Evolutionary conservation across 768 basidiomycete genomes (phyloP), one percentile per base, ranked within the genome.

Genomic region (Tricholoma flavovirens): DNA sequence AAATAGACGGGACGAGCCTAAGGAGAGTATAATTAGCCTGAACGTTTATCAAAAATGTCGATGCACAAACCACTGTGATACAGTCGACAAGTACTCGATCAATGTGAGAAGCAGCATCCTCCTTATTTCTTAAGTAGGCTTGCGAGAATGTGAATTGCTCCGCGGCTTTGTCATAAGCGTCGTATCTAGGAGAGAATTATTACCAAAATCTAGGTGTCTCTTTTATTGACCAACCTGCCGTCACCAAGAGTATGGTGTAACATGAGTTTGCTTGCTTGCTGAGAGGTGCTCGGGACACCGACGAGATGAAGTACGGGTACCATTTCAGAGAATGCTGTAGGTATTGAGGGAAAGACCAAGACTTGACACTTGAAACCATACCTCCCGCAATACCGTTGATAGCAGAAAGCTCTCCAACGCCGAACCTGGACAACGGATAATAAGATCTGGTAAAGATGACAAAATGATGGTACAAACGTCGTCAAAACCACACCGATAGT

Each of bases 361-460:
- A 26, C 5, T 26, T 26, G 3, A n/a, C n/a, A n/a, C 2, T 40
- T 40, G n/a, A 36, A 43, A 17, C 0, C 75, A 56, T 61, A 82
- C 87, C 83, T 63, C 87, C 87, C 26, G 88, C 90, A 58, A 94
- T 82, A 40, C 90, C 89, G 62, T 92, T 91, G 33, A 88, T 84
- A 4, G 93, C 93, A 38, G 87, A 89, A 43, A 96, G 73, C 68
- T 97, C 94, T 14, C 94, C 94, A n/a, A 97, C 94, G 54, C 94
- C 94, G 60, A 94, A 96, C 2, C 87, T 88, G 53, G 5, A 17
- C 1, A 17, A 45, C 5, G 24, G 24, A 26, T 26, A 26, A 60
- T 51, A 36, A 54, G n/a, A 17, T 19, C 52, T 43, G 51, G 51
- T 24, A 2, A 17, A 5, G 38, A 32, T 11, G 29, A 54, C 6